phyloP scores from a whole-genome alignment of 1,284 basidiomycete species.

The Gomphus bonarii region DNA sequence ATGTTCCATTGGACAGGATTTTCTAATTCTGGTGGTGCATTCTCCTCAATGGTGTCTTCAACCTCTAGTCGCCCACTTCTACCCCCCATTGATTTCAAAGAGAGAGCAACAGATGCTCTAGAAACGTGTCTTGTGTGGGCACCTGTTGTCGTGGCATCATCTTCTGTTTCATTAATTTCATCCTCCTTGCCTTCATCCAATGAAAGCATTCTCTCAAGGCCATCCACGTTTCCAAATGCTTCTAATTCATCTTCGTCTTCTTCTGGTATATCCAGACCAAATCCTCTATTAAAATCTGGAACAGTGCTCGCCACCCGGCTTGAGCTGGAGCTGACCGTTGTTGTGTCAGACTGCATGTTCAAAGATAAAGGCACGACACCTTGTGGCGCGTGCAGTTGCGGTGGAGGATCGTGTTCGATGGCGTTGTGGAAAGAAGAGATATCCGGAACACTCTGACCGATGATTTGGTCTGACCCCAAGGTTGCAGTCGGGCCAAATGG shows the following conservation, averaged over 20 bases:
- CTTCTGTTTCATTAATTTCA: slow-evolving; percentile 24
- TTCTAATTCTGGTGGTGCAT: slow-evolving; percentile 8
- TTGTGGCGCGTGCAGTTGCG: slow-evolving; percentile 44
- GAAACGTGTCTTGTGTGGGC: slow-evolving; percentile 15
- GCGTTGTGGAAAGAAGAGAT: slow-evolving; percentile 16
- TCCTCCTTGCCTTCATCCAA: slow-evolving; percentile 19
- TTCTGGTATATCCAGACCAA: slow-evolving; percentile 67
- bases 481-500: slow-evolving; percentile 49
- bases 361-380: slow-evolving; percentile 46
- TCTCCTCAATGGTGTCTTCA: slow-evolving; percentile 14
- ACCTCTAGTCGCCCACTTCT: slow-evolving; percentile 16
- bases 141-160: slow-evolving; percentile 12
- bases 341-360: slow-evolving; percentile 32
- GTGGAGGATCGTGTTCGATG: slow-evolving; percentile 8
- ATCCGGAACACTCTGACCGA: slow-evolving; percentile 17
- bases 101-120: slow-evolving; percentile 14
- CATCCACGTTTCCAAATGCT: slow-evolving; percentile 11
- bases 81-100: slow-evolving; percentile 9
- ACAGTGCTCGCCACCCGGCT: slow-evolving; percentile 11
- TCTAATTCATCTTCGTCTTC: slow-evolving; percentile 35
- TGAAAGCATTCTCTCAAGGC: not conserved
- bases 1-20: slow-evolving; percentile 6
- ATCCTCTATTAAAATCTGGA: slow-evolving; percentile 66
- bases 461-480: slow-evolving; percentile 39
- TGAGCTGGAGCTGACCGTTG: slow-evolving; percentile 25